These are phyloP conservation scores for Cordyceps javanica DNA, from an alignment of 2,329 filamentous ascomycete genomes.

Conservation along the genomic window DNA sequence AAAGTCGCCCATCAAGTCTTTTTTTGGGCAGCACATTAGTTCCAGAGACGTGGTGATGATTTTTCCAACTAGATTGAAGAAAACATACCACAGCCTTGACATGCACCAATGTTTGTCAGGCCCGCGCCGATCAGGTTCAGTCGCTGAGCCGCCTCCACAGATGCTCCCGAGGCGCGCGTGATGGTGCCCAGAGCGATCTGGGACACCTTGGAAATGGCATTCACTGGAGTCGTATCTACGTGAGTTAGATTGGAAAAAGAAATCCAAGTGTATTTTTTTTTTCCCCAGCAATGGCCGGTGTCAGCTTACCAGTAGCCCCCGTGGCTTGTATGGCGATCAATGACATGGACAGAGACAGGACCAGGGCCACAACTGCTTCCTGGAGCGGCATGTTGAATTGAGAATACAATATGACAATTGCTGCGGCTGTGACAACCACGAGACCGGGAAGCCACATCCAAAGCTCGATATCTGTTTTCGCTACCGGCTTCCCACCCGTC, in stretches of 20 bases:
- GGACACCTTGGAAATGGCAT: slow-evolving; percentile 9
- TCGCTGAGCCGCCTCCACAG: slow-evolving; percentile 6
- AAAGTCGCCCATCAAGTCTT: slow-evolving; percentile 13
- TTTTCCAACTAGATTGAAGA: background rate
- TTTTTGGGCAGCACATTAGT: background rate
- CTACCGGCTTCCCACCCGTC: background rate
- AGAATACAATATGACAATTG: background rate
- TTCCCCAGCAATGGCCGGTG: too few species aligned
- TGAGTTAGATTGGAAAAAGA: background rate
- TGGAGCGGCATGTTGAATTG: slow-evolving; percentile 6
- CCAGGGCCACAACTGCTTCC: background rate
- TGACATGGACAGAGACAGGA: background rate
- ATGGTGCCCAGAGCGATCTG: slow-evolving; percentile 9
- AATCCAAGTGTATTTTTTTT: background rate
- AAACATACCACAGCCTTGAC: slow-evolving; percentile 7
- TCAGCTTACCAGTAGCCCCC: slow-evolving; percentile 6
- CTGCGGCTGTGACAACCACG: background rate
- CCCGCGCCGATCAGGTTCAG: slow-evolving; percentile 11
- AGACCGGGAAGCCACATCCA: slow-evolving; percentile 7
- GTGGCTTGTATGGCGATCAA: slow-evolving; percentile 12
- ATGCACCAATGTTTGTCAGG: slow-evolving; percentile 10
- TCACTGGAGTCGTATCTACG: slow-evolving; percentile 10
- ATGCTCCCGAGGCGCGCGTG: slow-evolving; percentile 1
- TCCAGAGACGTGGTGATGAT: too few species aligned
- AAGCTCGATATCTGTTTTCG: background rate